Base-by-base conservation (phyloP, 2,329 filamentous ascomycete genomes). In the Colletotrichum acutatum region DNA sequence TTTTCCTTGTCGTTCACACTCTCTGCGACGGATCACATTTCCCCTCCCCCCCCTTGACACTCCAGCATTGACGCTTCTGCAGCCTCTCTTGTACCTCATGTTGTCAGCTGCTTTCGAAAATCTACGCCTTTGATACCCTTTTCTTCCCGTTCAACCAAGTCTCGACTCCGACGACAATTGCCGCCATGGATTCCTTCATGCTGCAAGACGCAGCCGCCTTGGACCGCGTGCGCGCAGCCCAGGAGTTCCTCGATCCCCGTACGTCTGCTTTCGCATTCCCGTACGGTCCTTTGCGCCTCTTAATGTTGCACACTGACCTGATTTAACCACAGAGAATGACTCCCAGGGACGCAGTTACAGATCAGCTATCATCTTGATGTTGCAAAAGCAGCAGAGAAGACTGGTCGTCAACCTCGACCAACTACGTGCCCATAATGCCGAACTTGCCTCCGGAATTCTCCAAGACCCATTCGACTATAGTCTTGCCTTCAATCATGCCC, bases 171-270 rank as follows among this genome's bases (percentile, higher is more conserved):
- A 14, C 52, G 37, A 2, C 32, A 53, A 28, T 54, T 28, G 54
- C 26, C 66, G 84, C 74, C 75, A 95, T 97, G 93, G 93, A 95
- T 77, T 89, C 87, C 74, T 86, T 90, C 77, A 91, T 93, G 85
- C 90, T 97, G 78, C 91, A 93, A 83, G 95, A 98, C 88, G 94
- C 97, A 83, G 94, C 93, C 76, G 91, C 93, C 78, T 90, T 91
- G 78, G 92, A 97, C 85, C 94, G 95, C 79, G 91, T 98, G 82
- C 93, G 95, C 78, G 91, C 93, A 76, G 95, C 95, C n/a, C 90
- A 93, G 78, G 95, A 98, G 82, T 98, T 98, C 80, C 90, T 98
- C 56, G 96, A 98, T 86, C 96, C 96, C 74, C 92, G 95, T 98
- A 89, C 79, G 92, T 83, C 52, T 78, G 57, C 59, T 57, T 42